Percentiles rank a stretch among this genome's conserved stretches.
Evolutionary conservation across 345 rosid species (phyloP).

Genomic region (Limnanthes douglasii): DNA sequence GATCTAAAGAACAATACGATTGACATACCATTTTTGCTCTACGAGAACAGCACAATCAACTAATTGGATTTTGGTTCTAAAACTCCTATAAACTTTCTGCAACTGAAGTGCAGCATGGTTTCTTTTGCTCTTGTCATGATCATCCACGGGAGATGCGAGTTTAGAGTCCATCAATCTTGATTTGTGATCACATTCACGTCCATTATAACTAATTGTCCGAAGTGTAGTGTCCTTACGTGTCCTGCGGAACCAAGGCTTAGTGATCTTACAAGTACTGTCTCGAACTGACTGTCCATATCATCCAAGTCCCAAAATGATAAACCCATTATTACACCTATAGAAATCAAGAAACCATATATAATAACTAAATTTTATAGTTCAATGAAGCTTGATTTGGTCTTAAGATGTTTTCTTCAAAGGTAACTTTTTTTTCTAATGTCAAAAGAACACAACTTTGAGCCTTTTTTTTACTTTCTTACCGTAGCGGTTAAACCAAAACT

Average conservation of each 20-base stretch:
- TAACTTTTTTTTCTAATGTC: too few species aligned
- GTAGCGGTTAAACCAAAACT: too few species aligned
- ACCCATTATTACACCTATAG: slow-evolving; percentile 23
- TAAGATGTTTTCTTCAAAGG: too few species aligned
- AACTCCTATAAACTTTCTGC: slow-evolving; percentile 90
- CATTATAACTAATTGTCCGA: slow-evolving; percentile 25
- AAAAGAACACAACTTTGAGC: too few species aligned
- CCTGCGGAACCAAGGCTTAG: slow-evolving; percentile 10
- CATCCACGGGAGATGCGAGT: slow-evolving; percentile 7
- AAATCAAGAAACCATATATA: too few species aligned
- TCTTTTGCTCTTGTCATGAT: slow-evolving; percentile 6
- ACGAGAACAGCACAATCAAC: slow-evolving; percentile 90
- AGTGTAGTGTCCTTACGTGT: slow-evolving; percentile 14
- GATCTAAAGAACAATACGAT: too few species aligned
- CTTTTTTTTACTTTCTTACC: too few species aligned
- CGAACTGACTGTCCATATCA: slow-evolving; percentile 13
- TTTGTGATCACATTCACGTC: slow-evolving; percentile 11
- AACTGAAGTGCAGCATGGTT: slow-evolving; percentile 59
- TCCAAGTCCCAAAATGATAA: slow-evolving; percentile 14
- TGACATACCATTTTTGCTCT: slow-evolving; percentile 86
- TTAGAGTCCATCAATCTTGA: slow-evolving; percentile 8
- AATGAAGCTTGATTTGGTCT: too few species aligned
- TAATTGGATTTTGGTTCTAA: slow-evolving; percentile 72
- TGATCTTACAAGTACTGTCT: slow-evolving; percentile 14
- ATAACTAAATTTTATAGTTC: too few species aligned